These are phyloP conservation scores for Oryza meyeriana DNA, from an alignment of 176 grass and related monocot species.

Conservation along the genomic window DNA sequence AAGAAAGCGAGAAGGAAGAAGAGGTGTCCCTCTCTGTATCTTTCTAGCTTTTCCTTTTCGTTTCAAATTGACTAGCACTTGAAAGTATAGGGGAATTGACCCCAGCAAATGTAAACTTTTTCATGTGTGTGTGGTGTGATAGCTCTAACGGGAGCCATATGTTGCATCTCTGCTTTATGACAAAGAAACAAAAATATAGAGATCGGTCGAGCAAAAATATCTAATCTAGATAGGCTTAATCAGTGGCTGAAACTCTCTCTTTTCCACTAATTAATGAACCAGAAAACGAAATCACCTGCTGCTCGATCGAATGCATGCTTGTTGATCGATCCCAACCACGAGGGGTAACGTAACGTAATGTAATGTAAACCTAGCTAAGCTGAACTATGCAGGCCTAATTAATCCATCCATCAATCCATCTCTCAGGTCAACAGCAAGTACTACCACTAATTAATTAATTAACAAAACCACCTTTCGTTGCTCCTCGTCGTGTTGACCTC, in stretches of 20 bases:
- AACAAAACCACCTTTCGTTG: slow-evolving; percentile 25
- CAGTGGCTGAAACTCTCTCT: background rate
- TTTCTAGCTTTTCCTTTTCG: slow-evolving; percentile 61
- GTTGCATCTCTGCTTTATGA: slow-evolving; percentile 24
- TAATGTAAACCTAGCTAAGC: background rate
- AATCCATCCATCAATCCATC: background rate
- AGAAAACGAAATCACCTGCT: background rate
- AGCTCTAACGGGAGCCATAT: slow-evolving; percentile 36
- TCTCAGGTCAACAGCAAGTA: background rate
- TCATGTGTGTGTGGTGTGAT: background rate
- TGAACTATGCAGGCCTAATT: slow-evolving; percentile 18
- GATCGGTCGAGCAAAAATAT: slow-evolving; percentile 15
- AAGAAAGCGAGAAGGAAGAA: slow-evolving; percentile 28
- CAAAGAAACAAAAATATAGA: background rate
- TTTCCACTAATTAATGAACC: background rate
- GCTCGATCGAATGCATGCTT: background rate
- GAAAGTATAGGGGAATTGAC: slow-evolving; percentile 28
- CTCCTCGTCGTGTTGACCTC: slow-evolving; percentile 45
- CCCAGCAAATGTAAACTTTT: slow-evolving; percentile 22
- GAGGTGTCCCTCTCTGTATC: slow-evolving; percentile 48
- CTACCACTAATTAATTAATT: background rate
- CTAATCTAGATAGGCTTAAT: background rate
- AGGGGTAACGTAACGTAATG: background rate
- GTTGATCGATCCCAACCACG: background rate
- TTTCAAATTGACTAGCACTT: slow-evolving; percentile 82